These are phyloP conservation scores for Tricholoma saponaceum DNA, from an alignment of 768 basidiomycete genomes.

Conservation along the genomic window DNA sequence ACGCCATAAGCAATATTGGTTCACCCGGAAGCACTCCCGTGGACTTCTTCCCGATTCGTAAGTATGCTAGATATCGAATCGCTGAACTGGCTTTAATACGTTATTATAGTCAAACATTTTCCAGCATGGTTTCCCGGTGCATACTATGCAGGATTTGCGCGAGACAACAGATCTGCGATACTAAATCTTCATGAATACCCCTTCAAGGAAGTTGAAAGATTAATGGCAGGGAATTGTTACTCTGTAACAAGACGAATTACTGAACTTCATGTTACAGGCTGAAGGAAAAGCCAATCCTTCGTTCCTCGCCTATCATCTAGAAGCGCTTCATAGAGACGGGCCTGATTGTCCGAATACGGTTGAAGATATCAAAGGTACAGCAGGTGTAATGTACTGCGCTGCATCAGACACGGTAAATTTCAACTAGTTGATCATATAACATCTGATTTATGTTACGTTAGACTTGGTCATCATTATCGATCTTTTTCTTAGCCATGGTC, in stretches of 20 bases:
- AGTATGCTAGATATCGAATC: background rate
- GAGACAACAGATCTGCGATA: conserved; percentile 23
- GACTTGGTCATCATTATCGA: conserved; percentile 26
- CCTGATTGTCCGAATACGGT: background rate
- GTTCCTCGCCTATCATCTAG: conserved; percentile 7
- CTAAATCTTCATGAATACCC: conserved; percentile 29
- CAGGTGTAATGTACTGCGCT: conserved; percentile 30
- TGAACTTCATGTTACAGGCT: background rate
- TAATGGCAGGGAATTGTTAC: conserved; percentile 17
- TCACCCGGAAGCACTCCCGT: conserved; percentile 11
- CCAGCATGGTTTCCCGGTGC: conserved; percentile 38
- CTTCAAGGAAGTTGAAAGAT: conserved; percentile 19
- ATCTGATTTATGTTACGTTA: conserved; percentile 18
- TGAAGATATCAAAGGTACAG: conserved; percentile 18
- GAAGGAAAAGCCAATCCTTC: conserved; percentile 15
- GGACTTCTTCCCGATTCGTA: conserved; percentile 13
- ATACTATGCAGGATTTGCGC: conserved; percentile 29
- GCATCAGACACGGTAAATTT: conserved; percentile 32
- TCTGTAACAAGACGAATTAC: background rate
- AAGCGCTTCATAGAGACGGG: conserved; percentile 2
- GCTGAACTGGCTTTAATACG: background rate
- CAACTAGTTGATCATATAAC: too few relatives aligned
- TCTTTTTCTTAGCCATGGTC: conserved; percentile 38
- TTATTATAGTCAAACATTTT: conserved; percentile 30
- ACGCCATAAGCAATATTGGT: conserved; percentile 4